Base-by-base conservation (phyloP, 176 grass and related monocot genomes). In the Calamus simplicifolius region DNA sequence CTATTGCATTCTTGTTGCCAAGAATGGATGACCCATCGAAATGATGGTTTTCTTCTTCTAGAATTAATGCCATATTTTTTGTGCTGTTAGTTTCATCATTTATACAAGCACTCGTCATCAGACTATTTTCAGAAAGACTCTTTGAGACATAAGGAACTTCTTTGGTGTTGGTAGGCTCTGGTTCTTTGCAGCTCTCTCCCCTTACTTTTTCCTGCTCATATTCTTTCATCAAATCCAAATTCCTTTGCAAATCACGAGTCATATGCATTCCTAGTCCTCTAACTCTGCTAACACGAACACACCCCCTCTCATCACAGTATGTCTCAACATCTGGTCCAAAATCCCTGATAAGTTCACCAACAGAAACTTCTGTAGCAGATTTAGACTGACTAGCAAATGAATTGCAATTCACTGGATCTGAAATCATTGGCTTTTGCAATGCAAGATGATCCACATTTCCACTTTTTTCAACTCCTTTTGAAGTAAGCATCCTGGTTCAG, bases 211-310 rank as follows among this genome's bases (percentile, higher is more conserved):
- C 65, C 59, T 88, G 80, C 57, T 97, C 87, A 49, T 66, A 70
- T 65, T 91, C 87, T 90, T 90, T 87, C 35, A 97, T 97, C 54
- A 97, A 80, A 79, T 90, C 92, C 53, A 97, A 85, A 80, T 97
- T 97, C 80, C 87, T 83, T 63, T 97, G 92, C 60, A 97, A 82
- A 73, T 97, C 92, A 77, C 92, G 92, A 73, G 92, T 97, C 83
- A 97, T 97, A 55, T 57, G 80, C 72, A 97, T 82, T 69, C 92
- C 87, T 65, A 97, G 77, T 59, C 80, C 92, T 88, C 84, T 90
- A 25, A 82, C 83, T 63, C 92, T 89, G 27, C 83, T 97, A 64
- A 97, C 83, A 76, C 77, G 89, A 69, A 97, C 63, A 54, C 49
- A 58, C 5, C 92, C 92, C 59, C 69, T 90, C 43, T 97, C 92